phyloP scores from a whole-genome alignment of 148 eudicot species.

The Rhododendron ovatum region DNA sequence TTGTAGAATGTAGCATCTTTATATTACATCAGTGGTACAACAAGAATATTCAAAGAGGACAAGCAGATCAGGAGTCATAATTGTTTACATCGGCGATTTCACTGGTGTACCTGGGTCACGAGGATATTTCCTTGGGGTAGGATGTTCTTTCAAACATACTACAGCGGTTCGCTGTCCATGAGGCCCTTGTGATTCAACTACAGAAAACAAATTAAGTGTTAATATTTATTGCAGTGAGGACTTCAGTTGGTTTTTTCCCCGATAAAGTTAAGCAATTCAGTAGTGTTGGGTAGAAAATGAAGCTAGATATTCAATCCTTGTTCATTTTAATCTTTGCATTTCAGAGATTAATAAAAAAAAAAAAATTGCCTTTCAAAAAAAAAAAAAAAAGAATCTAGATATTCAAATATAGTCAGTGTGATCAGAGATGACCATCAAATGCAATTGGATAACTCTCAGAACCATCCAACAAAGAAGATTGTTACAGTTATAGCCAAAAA shows the following conservation, averaged over 20 bases:
- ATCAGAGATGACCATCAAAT: background rate
- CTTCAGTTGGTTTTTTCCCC: background rate
- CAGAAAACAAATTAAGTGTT: conserved; percentile 11
- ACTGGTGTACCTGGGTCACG: conserved; percentile 87
- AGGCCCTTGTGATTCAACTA: conserved; percentile 87
- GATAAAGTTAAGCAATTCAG: background rate
- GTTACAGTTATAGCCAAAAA: background rate
- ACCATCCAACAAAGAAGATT: background rate
- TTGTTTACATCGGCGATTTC: conserved; percentile 63
- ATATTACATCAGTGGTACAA: background rate
- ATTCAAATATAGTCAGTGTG: background rate
- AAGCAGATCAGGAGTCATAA: conserved; percentile 15
- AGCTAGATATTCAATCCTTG: background rate
- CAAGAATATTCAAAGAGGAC: background rate
- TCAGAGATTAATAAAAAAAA: no score
- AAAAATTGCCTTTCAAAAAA: no score
- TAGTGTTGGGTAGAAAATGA: background rate
- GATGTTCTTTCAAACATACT: conserved; percentile 55
- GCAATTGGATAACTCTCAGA: background rate
- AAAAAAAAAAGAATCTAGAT: background rate
- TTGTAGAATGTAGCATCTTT: background rate
- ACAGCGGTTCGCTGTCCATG: conserved; percentile 84
- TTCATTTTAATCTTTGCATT: no score
- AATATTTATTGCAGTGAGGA: background rate
- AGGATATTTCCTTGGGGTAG: conserved; percentile 83